Percentiles rank a stretch among this genome's conserved stretches.
Conservation (phyloP, 495 filamentous ascomycete species). For the Annulohypoxylon bovei region DNA sequence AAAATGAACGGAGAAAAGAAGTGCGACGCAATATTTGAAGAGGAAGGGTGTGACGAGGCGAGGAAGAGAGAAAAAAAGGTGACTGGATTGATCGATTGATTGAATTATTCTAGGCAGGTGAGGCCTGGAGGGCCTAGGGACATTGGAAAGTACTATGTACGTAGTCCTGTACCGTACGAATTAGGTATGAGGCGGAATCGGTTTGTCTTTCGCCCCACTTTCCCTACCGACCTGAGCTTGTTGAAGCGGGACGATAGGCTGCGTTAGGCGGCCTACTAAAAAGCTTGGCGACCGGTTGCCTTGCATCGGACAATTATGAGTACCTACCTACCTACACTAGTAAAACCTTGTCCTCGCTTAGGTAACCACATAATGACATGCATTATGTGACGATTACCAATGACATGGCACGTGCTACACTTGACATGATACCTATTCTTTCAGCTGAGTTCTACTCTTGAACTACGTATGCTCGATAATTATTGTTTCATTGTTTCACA, state of each 20-base stretch:
- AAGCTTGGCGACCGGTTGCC: slow-evolving; percentile 24
- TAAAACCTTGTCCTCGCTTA: slow-evolving; percentile 14
- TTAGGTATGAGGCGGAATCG: slow-evolving; percentile 36
- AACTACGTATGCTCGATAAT: background rate
- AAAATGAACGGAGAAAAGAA: slow-evolving; percentile 33
- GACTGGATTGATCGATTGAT: slow-evolving; percentile 20
- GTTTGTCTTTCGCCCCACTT: background rate
- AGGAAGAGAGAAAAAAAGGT: slow-evolving; percentile 15
- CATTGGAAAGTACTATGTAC: background rate
- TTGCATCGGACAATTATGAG: slow-evolving; percentile 39
- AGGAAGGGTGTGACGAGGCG: slow-evolving; percentile 18
- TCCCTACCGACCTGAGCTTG: slow-evolving; percentile 1
- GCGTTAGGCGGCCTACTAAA: slow-evolving; percentile 1
- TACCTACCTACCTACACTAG: slow-evolving; percentile 7
- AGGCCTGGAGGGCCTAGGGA: slow-evolving; percentile 3
- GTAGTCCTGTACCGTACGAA: background rate
- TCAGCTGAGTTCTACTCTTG: background rate
- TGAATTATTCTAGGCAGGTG: slow-evolving; percentile 14
- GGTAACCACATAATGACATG: background rate
- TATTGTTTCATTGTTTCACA: background rate
- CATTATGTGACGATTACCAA: background rate
- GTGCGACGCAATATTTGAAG: slow-evolving; percentile 3
- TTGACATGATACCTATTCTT: background rate
- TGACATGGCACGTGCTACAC: slow-evolving; percentile 14
- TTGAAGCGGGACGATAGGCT: slow-evolving; percentile 8